Evolutionary conservation across 2,329 filamentous ascomycete genomes (phyloP).

Genomic region (Biscogniauxia mediterranea): DNA sequence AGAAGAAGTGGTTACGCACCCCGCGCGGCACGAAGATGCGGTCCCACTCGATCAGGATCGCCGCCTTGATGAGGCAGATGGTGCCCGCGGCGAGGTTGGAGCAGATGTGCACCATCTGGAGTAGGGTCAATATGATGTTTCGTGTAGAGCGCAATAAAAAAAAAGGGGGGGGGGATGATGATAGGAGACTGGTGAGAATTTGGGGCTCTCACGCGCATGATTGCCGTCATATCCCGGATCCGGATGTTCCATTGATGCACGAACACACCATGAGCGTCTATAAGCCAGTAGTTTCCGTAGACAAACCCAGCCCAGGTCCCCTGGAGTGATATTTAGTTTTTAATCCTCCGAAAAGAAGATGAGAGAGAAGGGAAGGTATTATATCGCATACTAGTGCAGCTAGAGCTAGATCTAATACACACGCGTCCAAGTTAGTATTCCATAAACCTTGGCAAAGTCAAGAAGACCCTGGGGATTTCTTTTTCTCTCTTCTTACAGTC

Average conservation of each 20-base stretch:
- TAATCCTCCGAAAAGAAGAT: neutral
- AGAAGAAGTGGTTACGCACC: constrained; percentile 21
- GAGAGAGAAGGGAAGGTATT: neutral
- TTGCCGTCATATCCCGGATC: constrained; percentile 6
- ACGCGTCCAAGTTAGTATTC: neutral
- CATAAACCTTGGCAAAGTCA: neutral
- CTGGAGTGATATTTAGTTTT: constrained; percentile 1
- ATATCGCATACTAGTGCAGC: constrained; percentile 6
- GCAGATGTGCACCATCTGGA: constrained; percentile 11
- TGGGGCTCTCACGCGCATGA: neutral
- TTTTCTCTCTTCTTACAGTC: constrained; percentile 18
- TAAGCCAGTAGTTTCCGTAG: neutral
- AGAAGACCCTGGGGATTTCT: no score
- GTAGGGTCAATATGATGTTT: neutral
- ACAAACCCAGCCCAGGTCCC: neutral
- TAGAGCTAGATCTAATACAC: constrained; percentile 9
- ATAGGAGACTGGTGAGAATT: constrained; percentile 8
- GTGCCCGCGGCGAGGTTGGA: constrained; percentile 8
- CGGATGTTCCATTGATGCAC: constrained; percentile 22
- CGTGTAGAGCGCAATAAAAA: neutral
- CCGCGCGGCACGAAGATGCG: constrained; percentile 19
- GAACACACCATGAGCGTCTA: constrained; percentile 15
- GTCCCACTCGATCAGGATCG: constrained; percentile 19
- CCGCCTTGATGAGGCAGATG: constrained; percentile 11
- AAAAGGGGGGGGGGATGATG: neutral